Conservation (phyloP, 2,329 filamentous ascomycete species). For the Hypoxylon sp. region DNA sequence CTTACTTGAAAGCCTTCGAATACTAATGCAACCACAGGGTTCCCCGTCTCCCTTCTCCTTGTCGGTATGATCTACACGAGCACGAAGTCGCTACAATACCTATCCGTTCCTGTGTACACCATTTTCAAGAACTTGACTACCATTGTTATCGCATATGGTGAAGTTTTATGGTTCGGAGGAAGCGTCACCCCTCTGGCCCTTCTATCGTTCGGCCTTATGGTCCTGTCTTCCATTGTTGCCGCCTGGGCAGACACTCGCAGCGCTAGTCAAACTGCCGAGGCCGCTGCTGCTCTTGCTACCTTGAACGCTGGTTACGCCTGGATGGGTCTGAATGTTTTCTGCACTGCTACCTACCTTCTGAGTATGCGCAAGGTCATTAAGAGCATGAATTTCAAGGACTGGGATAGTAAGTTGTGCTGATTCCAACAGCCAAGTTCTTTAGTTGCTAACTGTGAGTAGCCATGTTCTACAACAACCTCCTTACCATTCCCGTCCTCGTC, state of each 20-base stretch:
- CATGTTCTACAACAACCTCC: conserved; percentile 99
- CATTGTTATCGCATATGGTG: conserved; percentile 97
- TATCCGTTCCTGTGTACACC: conserved; percentile 98
- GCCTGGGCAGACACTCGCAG: conserved; percentile 95
- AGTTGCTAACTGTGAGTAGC: conserved; percentile 70
- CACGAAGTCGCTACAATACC: conserved; percentile 94
- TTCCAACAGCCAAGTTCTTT: not conserved
- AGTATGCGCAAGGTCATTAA: conserved; percentile 99
- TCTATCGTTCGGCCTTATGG: conserved; percentile 96
- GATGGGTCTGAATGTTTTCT: conserved; percentile 98
- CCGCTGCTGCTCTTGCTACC: conserved; percentile 84
- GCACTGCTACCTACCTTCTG: conserved; percentile 89
- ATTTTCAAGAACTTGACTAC: conserved; percentile 99
- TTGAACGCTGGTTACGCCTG: conserved; percentile 96
- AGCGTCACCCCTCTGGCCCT: conserved; percentile 89
- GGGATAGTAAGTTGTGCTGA: conserved; percentile 83
- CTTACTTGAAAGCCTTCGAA: conserved; percentile 1
- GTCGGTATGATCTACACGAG: conserved; percentile 99
- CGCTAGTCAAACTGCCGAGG: conserved; percentile 69
- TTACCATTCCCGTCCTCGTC: conserved; percentile 93
- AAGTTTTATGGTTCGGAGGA: conserved; percentile 98
- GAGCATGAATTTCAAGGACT: conserved; percentile 99
- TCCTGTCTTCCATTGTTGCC: conserved; percentile 92
- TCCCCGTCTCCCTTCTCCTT: conserved; percentile 93
- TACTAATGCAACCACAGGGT: conserved; percentile 73